Base-by-base conservation (phyloP, 139 green algal species). In the Spirogloea muscicola region DNA sequence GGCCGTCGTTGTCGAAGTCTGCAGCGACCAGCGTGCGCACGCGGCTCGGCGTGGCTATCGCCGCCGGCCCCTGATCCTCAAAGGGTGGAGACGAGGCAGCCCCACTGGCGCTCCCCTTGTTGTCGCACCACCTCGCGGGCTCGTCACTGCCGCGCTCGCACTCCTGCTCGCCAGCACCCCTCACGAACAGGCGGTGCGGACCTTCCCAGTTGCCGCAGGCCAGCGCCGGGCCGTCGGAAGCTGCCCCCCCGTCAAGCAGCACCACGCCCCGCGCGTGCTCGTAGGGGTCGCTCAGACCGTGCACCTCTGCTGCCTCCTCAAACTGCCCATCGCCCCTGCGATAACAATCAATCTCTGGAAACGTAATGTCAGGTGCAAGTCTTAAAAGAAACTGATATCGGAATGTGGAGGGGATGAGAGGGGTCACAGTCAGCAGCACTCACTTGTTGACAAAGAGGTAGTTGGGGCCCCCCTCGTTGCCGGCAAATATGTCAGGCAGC, bases 1-100 rank as follows among this genome's bases (percentile, higher is more conserved):
- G 51, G 2, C 72, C 72, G 42, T 81, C 72, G 42, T 81, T 81
- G 63, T 81, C 72, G 34, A 81, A 81, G 52, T 81, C 72, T 18
- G 72, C 72, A n/a, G 61, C 48, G 31, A 81, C 75, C 27, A 81
- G 62, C n/a, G 72, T 81, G 5, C 68, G n/a, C 18, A 79, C 37
- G 3, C 57, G 34, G 4, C 37, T 51, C 1, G 70, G 70, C 55
- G 21, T 2, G 3, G 58, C 44, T 34, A 79, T 49, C 25, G 36
- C 70, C 3, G 3, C 48, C 3, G 39, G 40, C 34, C 34, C 71
- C n/a, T 29, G 13, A 46, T 67, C 71, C 5, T 6, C 31, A 62
- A 79, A 79, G 4, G 69, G n/a, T n/a, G n/a, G n/a, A n/a, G n/a
- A n/a, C n/a, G n/a, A n/a, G n/a, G n/a, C n/a, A n/a, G n/a, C n/a